Evolutionary conservation across 441 rosid genomes (phyloP), one percentile per base, ranked within the genome.

Genomic region (Mallotus japonicus): DNA sequence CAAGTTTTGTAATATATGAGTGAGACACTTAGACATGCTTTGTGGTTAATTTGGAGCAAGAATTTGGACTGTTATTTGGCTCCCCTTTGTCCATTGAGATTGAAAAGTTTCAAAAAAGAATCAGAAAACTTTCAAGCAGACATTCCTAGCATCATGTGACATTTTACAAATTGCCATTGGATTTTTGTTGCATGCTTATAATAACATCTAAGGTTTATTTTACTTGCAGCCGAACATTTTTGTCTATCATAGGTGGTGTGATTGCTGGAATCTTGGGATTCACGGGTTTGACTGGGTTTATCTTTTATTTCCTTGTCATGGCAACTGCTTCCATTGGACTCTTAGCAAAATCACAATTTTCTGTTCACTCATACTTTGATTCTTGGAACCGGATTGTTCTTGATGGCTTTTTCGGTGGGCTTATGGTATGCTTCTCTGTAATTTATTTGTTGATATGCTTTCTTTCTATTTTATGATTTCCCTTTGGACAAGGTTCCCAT

Each of bases 401-500:
- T 51, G 99, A 95, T 65, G 98, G 99, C 75, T 85, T 95, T 69
- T 79, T 84, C 24, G 95, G 96, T 77, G 99, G 98, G 50, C 98
- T 95, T 72, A 75, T 95, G 99, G 99, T 92, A 88, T 54, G 81
- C 61, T 70, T 81, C 74, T 73, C 61, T 71, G 5, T 75, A 69
- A 7, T 40, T 50, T 55, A 28, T 4, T 24, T 6, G 6, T 54
- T 19, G 8, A 15, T 19, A 5, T 56, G 6, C 49, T 1, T 50
- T 14, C 10, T 2, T 19, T 7, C n/a, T 28, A 9, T 14, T 32
- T 19, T 56, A 32, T 75, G 32, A 64, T 55, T 46, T 32, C 11
- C 5, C 32, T 60, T 40, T 10, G 32, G 60, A 56, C 20, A 20
- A 9, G 19, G 32, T 20, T 56, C 24, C 5, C 13, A 28, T 19